Percentiles rank a stretch among this genome's conserved stretches.
These are phyloP conservation scores for Pleurotus ostreatus DNA, from an alignment of 768 basidiomycete species.

Conservation along the genomic window DNA sequence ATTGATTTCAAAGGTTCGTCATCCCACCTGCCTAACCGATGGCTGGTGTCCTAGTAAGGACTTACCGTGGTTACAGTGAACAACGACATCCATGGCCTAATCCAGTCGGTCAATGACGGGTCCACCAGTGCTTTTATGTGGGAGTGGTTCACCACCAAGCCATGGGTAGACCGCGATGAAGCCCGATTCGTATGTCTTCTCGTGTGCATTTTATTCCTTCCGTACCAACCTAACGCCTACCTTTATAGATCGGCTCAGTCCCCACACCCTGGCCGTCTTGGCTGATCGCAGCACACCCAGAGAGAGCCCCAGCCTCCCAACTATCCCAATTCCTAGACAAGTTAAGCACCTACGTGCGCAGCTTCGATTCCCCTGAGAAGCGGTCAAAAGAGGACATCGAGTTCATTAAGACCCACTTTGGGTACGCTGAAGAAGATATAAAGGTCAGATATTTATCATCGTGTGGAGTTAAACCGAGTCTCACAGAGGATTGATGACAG, in stretches of 20 bases:
- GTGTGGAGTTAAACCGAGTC: neutral
- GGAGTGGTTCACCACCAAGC: conserved; percentile 83
- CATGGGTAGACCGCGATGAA: conserved; percentile 75
- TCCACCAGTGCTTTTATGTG: conserved; percentile 91
- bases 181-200: conserved; percentile 70
- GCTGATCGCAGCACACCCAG: conserved; percentile 86
- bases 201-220: neutral
- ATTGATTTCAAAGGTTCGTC: conserved; percentile 67
- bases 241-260: conserved; percentile 68
- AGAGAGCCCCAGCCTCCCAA: conserved; percentile 45
- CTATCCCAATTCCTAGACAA: conserved; percentile 57
- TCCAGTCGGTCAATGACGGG: conserved; percentile 84
- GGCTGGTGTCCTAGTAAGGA: neutral
- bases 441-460: conserved; percentile 36
- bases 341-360: conserved; percentile 61
- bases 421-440: conserved; percentile 81
- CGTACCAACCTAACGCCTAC: neutral
- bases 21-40: neutral
- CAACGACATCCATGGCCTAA: conserved; percentile 75
- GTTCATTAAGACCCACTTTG: conserved; percentile 77
- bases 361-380: conserved; percentile 58
- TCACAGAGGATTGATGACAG: conserved; percentile 27
- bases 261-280: conserved; percentile 97
- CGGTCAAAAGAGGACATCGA: conserved; percentile 58
- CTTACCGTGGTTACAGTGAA: conserved; percentile 48